These are phyloP conservation scores for Agaricales sp. DNA, from an alignment of 1,284 basidiomycete genomes.

Conservation along the genomic window DNA sequence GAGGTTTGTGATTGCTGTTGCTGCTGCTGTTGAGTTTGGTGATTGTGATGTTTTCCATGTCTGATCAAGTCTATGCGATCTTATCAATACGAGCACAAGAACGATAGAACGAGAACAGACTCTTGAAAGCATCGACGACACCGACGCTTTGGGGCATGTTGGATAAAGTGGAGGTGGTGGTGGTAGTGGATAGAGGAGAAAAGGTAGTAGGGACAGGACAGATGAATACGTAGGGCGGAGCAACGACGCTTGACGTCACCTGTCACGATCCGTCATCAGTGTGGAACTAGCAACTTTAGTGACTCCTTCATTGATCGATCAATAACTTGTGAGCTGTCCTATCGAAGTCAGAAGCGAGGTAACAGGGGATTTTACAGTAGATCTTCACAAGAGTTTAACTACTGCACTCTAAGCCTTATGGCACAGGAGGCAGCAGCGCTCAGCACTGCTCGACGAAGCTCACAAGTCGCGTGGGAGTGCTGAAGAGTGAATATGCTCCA, in stretches of 20 bases:
- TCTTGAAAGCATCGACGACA: constrained; percentile 68
- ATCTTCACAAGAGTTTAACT: too few relatives aligned
- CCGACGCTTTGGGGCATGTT: constrained; percentile 29
- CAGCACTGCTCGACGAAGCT: too few relatives aligned
- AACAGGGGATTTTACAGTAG: too few relatives aligned
- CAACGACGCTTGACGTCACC: not conserved
- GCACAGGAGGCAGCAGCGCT: too few relatives aligned
- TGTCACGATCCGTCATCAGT: too few relatives aligned
- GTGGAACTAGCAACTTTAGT: too few relatives aligned
- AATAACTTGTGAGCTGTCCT: too few relatives aligned
- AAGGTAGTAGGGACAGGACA: not conserved
- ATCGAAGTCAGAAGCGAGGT: too few relatives aligned
- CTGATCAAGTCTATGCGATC: constrained; percentile 68
- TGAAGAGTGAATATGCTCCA: too few relatives aligned
- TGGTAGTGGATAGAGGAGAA: not conserved
- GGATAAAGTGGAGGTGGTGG: not conserved
- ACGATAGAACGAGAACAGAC: constrained; percentile 22
- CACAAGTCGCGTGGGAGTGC: too few relatives aligned
- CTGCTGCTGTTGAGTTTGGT: constrained; percentile 15
- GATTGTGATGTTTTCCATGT: constrained; percentile 67
- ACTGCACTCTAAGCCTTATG: too few relatives aligned
- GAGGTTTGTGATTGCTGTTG: constrained; percentile 24
- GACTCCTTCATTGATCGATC: too few relatives aligned
- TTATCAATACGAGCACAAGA: constrained; percentile 11
- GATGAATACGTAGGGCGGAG: not conserved